A percentile compares a stretch with the other conserved stretches of the same genome.
phyloP scores from a whole-genome alignment of 441 rosid genomes.

The Syzygium syzygioides region DNA sequence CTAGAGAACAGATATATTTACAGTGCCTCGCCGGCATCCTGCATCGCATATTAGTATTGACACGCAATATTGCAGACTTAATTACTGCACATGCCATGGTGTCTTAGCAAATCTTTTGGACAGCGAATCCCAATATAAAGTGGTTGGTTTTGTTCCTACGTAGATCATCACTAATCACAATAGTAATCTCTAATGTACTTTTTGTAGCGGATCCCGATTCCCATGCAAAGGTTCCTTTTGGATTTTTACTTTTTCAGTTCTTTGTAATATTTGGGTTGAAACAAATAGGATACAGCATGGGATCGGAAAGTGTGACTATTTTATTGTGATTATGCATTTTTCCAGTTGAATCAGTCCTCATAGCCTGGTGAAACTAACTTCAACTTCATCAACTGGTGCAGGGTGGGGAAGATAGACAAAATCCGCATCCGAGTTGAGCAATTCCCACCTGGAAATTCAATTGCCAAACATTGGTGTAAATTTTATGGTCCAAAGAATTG shows the following conservation, averaged over 20 bases:
- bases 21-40: not conserved
- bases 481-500: not conserved
- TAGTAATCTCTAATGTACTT: not conserved
- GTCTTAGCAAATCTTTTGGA: not conserved
- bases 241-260: not conserved
- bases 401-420: conserved; percentile 23
- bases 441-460: conserved; percentile 30
- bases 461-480: not conserved
- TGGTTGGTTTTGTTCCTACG: not conserved
- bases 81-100: not conserved
- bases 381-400: conserved; percentile 29
- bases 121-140: not conserved
- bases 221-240: not conserved
- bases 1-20: not conserved
- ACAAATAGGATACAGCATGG: not conserved
- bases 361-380: conserved; percentile 14
- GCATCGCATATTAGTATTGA: not conserved
- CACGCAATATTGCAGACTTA: not conserved
- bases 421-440: conserved; percentile 24
- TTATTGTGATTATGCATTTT: not conserved
- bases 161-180: not conserved
- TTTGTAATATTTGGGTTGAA: not conserved
- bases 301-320: not conserved
- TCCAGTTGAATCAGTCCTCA: not conserved
- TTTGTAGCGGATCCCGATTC: not conserved